Conservation (phyloP, 1,139 yeast species). For the Blastobotrys serpentis region DNA sequence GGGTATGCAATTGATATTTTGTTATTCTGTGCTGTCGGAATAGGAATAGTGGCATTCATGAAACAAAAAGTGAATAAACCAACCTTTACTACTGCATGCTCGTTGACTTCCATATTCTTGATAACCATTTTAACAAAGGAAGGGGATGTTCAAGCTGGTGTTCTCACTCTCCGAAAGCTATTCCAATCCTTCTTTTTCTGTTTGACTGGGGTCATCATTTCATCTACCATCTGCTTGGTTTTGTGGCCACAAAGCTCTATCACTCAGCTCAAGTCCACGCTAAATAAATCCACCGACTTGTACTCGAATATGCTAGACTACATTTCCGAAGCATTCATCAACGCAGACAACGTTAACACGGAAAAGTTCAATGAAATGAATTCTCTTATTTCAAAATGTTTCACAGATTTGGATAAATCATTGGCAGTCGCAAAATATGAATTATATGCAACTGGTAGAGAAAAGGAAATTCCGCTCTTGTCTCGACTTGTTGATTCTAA, state of each 20-base stretch:
- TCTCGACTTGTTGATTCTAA: slow-evolving; percentile 52
- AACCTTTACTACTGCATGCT: slow-evolving; percentile 78
- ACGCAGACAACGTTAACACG: slow-evolving; percentile 48
- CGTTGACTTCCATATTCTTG: slow-evolving; percentile 69
- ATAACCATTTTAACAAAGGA: slow-evolving; percentile 76
- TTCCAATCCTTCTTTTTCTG: slow-evolving; percentile 60
- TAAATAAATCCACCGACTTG: slow-evolving; percentile 54
- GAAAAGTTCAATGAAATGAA: slow-evolving; percentile 43
- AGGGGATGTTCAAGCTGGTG: slow-evolving; percentile 63
- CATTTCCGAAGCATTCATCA: slow-evolving; percentile 54
- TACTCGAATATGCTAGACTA: slow-evolving; percentile 54
- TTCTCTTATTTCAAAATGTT: slow-evolving; percentile 44
- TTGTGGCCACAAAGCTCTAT: slow-evolving; percentile 68
- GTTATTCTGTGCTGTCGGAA: slow-evolving; percentile 51
- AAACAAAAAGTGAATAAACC: slow-evolving; percentile 67
- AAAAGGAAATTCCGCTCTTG: slow-evolving; percentile 50
- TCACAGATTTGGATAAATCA: slow-evolving; percentile 44
- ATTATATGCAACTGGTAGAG: slow-evolving; percentile 53
- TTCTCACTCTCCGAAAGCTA: slow-evolving; percentile 58
- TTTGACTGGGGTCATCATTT: slow-evolving; percentile 57
- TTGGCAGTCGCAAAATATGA: slow-evolving; percentile 68
- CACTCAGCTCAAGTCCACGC: slow-evolving; percentile 44
- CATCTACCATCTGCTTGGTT: slow-evolving; percentile 57
- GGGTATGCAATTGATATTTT: slow-evolving; percentile 60
- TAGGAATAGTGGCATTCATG: slow-evolving; percentile 67